Base-by-base conservation (phyloP, 768 basidiomycete species). In the Auricularia heimuer region DNA sequence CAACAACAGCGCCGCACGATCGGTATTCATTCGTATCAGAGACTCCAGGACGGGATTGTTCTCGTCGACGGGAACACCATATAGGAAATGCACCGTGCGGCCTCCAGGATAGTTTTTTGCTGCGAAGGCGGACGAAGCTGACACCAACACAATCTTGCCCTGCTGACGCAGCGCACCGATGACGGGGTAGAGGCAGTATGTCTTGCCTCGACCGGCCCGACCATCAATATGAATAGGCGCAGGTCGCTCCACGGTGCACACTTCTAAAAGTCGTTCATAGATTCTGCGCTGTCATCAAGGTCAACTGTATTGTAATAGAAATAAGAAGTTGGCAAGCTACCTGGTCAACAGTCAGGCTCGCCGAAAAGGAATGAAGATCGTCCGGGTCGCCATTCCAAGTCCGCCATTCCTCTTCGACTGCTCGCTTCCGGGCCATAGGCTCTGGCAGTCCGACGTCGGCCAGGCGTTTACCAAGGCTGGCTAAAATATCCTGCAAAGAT, bases 141-240 rank as follows among this genome's bases (percentile, higher is more conserved):
- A 77, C 2, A 77, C 69, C 29, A 79, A 61, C 0, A 76, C 72
- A 34, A 80, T 76, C 21, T 70, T 63, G 1, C 71, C 72, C 1
- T 35, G 36, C 0, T 70, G 63, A 11, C 78, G 68, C 0, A 79
- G 45, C 35, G 67, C 68, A 64, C 73, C 73, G 58, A 75, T 76
- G 4, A 81, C 62, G 0, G 77, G 69, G 42, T 74, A 74, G 1
- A 77, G 65, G 1, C 79, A 37, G 39, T 71, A 77, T 0, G 78
- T 80, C 67, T 81, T 81, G 0, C 78, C 80, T 3, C 76, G 67
- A 0, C 79, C 79, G 1, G 78, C 78, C 63, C 75, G 74, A 1
- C 79, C 78, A 66, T 79, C 75, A 7, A 80, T 63, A 64, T 78
- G 79, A 8, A 70, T 66, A 42, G 65, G 69, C 6, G 18, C n/a